Evolutionary conservation across 2,329 filamentous ascomycete species (phyloP).

Genomic region (Nectriaceae sp.): DNA sequence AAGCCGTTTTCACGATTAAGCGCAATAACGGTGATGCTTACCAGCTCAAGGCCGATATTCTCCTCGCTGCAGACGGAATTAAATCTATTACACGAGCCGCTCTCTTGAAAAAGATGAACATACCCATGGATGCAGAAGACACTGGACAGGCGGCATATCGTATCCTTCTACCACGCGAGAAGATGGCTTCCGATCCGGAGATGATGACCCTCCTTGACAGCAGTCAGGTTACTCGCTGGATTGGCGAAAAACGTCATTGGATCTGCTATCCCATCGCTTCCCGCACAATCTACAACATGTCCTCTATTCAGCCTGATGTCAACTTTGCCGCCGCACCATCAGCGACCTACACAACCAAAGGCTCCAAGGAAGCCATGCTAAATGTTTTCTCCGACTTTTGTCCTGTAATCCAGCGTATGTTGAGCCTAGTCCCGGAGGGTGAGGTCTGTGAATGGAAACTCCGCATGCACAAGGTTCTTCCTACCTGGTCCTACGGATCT

Average conservation of each 20-base stretch:
- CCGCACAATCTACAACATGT: constrained; percentile 67
- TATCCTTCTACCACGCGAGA: constrained; percentile 70
- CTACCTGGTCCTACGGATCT: constrained; percentile 58
- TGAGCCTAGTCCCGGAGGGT: constrained; percentile 61
- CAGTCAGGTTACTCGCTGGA: constrained; percentile 72
- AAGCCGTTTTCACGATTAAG: constrained; percentile 59
- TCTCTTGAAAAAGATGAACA: constrained; percentile 55
- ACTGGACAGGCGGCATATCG: constrained; percentile 79
- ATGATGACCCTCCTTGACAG: constrained; percentile 67
- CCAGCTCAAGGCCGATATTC: constrained; percentile 53
- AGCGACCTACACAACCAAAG: constrained; percentile 64
- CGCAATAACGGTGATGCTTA: constrained; percentile 58
- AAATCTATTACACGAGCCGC: constrained; percentile 52
- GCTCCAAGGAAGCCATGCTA: constrained; percentile 62
- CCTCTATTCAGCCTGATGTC: constrained; percentile 61
- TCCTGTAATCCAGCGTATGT: constrained; percentile 58
- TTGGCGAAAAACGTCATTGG: constrained; percentile 73
- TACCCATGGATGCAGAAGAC: constrained; percentile 60
- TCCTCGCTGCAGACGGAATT: constrained; percentile 58
- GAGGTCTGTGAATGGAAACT: constrained; percentile 68
- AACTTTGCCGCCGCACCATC: constrained; percentile 60
- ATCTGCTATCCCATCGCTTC: constrained; percentile 75
- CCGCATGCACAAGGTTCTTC: constrained; percentile 57
- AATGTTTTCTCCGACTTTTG: constrained; percentile 64
- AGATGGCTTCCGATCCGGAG: constrained; percentile 69